Base-by-base conservation (phyloP, 345 rosid genomes). In the Lumnitzera racemosa region DNA sequence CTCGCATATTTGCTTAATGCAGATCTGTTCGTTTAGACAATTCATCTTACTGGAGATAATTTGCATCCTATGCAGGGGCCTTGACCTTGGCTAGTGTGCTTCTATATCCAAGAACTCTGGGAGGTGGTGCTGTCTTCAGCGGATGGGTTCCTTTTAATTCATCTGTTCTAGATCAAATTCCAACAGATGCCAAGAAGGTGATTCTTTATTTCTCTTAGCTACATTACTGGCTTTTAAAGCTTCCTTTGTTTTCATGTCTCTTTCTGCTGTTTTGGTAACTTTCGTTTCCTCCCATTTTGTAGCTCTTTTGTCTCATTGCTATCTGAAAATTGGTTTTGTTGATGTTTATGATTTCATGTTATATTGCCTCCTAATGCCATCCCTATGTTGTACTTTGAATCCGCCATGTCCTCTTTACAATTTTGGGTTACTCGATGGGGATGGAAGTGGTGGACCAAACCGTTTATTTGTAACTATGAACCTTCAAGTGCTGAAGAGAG, bases 141-240 rank as follows among this genome's bases (percentile, higher is more conserved):
- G 95, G 98, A 67, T 88, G 96, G 90, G 76, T 86, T 75, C 96
- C 98, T 54, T 78, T 91, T 57, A 84, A 61, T 78, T 72, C 86
- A 57, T 82, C 91, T 24, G 0, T 72, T 61, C 62, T 76, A 15
- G 73, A 74, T 46, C 77, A 64, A 72, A 67, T 84, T 64, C 52
- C 94, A 0, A 48, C 69, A 58, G 84, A 81, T 50, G 94, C 91
- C 62, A 86, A 73, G 74, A 82, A 77, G 89, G 96, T 86, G 27
- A 3, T 50, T 9, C 49, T 31, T 53, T 14, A 62, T 53, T 24
- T 52, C 3, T 46, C 16, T 53, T 53, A 43, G 46, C 43, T 24
- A 27, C 16, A 25, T n/a, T 49, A 48, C 15, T 55, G 50, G 24
- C 15, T 20, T 24, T 59, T 51, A 47, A n/a, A 24, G 52, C 10